Percentiles rank a stretch among this genome's conserved stretches.
Conservation (phyloP, 108 stramenopile genomes). For the Cyclostephanos invisitatus region DNA sequence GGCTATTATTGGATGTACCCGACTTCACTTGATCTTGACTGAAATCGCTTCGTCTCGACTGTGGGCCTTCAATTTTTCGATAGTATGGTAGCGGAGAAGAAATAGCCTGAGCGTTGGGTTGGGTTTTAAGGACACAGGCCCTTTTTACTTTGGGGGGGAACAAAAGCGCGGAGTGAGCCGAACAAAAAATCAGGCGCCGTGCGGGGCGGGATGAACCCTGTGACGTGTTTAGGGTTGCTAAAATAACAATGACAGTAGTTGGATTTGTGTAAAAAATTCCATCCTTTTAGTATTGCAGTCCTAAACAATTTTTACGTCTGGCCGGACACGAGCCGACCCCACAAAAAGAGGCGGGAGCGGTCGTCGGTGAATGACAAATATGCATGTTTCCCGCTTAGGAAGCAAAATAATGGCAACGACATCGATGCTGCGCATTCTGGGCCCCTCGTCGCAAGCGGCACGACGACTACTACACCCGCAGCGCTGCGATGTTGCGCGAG, state of each 20-base stretch:
- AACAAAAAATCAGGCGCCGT: background rate
- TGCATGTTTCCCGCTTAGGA: too few relatives aligned
- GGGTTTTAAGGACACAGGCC: too few relatives aligned
- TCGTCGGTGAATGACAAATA: too few relatives aligned
- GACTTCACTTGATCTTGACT: too few relatives aligned
- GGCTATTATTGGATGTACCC: too few relatives aligned
- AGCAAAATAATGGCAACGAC: conserved; percentile 11
- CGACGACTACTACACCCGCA: background rate
- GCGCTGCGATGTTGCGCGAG: background rate
- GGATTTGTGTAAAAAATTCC: too few relatives aligned
- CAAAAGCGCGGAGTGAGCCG: background rate
- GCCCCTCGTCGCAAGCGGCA: background rate
- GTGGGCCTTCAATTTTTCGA: too few relatives aligned
- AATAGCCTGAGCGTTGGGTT: too few relatives aligned
- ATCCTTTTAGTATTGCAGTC: background rate
- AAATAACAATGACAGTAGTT: background rate
- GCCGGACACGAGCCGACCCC: background rate
- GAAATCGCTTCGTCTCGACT: too few relatives aligned
- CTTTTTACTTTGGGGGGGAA: background rate
- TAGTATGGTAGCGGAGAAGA: too few relatives aligned
- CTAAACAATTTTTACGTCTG: conserved; percentile 1
- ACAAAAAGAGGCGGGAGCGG: background rate
- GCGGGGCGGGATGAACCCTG: too few relatives aligned
- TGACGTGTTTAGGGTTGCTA: conserved; percentile 2
- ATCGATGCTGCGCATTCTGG: conserved; percentile 26